Base-by-base conservation (phyloP, 2,329 filamentous ascomycete genomes). In the Alternaria triticina region DNA sequence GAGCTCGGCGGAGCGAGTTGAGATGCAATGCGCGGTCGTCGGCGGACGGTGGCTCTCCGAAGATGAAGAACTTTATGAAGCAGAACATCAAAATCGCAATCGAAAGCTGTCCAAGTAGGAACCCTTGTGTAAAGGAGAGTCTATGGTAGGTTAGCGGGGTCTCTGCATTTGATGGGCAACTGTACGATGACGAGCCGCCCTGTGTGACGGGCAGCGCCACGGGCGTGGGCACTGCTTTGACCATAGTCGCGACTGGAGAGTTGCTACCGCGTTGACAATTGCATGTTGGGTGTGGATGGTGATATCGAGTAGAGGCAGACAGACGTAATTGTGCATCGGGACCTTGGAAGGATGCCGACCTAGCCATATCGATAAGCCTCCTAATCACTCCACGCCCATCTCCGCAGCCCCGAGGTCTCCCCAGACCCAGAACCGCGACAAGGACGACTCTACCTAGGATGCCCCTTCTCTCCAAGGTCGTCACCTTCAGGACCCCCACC, bases 51-150 rank as follows among this genome's bases (percentile, higher is more conserved):
- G 93, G 89, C 77, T 98, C 96, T 72, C 96, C 96, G 77, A 99
- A 98, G 77, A 99, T 98, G 87, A 99, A 99, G 88, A 97, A 99
- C 79, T 97, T 97, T 81, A 99, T 98, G 82, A 99, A 98, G 70
- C 91, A 93, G 68, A 94, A 94, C 65, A 99, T 89, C 43, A 99
- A 86, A 23, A 98, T 84, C 13, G 97, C 92, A 49, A 99, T 92
- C 2, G 94, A 97, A 55, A 99, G 86, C 80, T 99, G 96, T 54
- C 96, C 96, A 30, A 98, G 86, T 52, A 99, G 89, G 71, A 99
- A 91, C 27, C 96, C 96, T 79, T 97, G 93, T 0, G 93, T 97
- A 80, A 98, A 98, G 36, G 93, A 96, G 70, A 96, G 85, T 44
- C 93, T 95, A 75, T 13, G 33, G 58, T 52, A 46, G 27, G 66